Base-by-base conservation (phyloP, 192 early-diverging fungal species). In the Backusella macrospora region DNA sequence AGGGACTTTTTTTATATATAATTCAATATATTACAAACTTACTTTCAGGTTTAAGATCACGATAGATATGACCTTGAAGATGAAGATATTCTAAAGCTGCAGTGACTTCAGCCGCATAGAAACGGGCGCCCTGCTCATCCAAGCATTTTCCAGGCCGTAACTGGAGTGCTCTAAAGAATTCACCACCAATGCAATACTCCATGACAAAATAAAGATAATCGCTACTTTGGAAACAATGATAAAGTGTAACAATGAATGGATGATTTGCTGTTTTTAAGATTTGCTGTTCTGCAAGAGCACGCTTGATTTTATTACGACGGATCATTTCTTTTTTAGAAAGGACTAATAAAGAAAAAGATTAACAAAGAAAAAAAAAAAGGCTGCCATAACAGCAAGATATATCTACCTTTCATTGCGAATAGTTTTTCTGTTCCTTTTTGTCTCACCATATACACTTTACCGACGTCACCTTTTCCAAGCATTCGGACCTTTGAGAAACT, bases 31-130 rank as follows among this genome's bases (percentile, higher is more conserved):
- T 40, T 37, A 65, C 52, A 67, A 67, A 84, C 91, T 83, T 84
- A 93, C 91, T 99, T 76, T 99, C 98, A 38, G 98, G 98, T 78
- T 99, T 99, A 49, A 99, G 86, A 81, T 99, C 98, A 38, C 98
- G 85, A 84, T 99, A 99, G 68, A 99, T 97, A 74, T 96, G 96
- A 1, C 97, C 98, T 81, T 94, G 94, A 39, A 96, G 85, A 79
- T 99, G 98, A 70, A 99, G 83, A 75, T 97, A 99, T 84, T 99
- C 97, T 34, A 99, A 84, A 2, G 97, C 97, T 16, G 90, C 90
- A 55, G 94, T 91, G 1, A 99, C 97, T 77, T 99, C 98, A 63
- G 98, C 97, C 0, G 96, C 97, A 80, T 99, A 99, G 73, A 99
- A 98, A 79, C 91, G 88, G 26, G 96, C 98, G 65, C 93, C 95